Percentiles rank a stretch among this genome's conserved stretches.
phyloP scores from a whole-genome alignment of 2,329 filamentous ascomycete species.

The Neonectria faginata region DNA sequence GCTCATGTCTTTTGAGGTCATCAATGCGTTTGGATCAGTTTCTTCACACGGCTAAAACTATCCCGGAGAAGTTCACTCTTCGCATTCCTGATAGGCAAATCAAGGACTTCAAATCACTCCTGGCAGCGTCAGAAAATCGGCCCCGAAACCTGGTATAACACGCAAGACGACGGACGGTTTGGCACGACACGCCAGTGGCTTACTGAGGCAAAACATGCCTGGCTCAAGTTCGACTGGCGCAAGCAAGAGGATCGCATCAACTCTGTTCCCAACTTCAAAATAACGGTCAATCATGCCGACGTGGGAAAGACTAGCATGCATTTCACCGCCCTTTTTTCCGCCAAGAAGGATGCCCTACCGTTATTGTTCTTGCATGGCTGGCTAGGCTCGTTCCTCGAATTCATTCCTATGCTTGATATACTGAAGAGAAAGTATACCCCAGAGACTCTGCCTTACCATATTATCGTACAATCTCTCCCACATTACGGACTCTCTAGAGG shows the following conservation, averaged over 20 bases:
- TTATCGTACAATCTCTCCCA: slow-evolving; percentile 66
- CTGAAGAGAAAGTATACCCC: slow-evolving; percentile 57
- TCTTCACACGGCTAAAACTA: not conserved
- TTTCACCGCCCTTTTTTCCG: slow-evolving; percentile 67
- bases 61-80: not conserved
- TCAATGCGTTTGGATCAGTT: not conserved
- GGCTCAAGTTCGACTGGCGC: slow-evolving; percentile 14
- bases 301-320: slow-evolving; percentile 53
- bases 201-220: slow-evolving; percentile 1
- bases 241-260: slow-evolving; percentile 5
- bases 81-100: not conserved
- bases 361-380: slow-evolving; percentile 67
- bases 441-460: slow-evolving; percentile 64
- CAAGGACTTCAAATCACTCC: not conserved
- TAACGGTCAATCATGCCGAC: not conserved
- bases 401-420: slow-evolving; percentile 7
- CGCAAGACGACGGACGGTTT: slow-evolving; percentile 28
- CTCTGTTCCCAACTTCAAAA: slow-evolving; percentile 9
- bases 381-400: slow-evolving; percentile 51
- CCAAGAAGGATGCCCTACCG: slow-evolving; percentile 61
- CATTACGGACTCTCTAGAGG: slow-evolving; percentile 63
- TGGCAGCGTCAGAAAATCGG: not conserved
- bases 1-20: not conserved
- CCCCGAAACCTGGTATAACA: not conserved
- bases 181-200: not conserved